Base-by-base conservation (phyloP, 2,329 filamentous ascomycete genomes). In the Botrytis porri region DNA sequence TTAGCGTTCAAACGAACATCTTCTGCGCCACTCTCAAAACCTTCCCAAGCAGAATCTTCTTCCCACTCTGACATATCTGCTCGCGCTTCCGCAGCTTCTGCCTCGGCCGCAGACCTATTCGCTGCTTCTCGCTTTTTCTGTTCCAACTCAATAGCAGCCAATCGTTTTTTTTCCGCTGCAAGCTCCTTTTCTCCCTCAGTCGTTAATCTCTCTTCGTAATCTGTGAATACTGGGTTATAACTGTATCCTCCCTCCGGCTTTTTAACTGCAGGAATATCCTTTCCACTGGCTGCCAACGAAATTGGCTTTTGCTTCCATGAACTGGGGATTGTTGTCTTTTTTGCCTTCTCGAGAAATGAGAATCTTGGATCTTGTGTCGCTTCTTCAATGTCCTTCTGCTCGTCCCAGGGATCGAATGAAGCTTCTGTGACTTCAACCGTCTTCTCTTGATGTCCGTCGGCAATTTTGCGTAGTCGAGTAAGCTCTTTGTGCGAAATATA, bases 1-100 rank as follows among this genome's bases (percentile, higher is more conserved):
- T 97, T 97, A 75, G 88, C 88, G 79, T 88, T 90, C 70, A 90
- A 75, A 43, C 79, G 83, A 80, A 88, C 84, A 75, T 93, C 91
- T 77, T 94, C 91, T 16, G 87, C 88, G 72, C 93, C 94, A 80
- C 93, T 97, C 84, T 97, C 91, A 76, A 94, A 89, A 0, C 93
- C 93, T 82, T 95, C 95, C 94, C 94, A 98, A 22, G 93, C 94
- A 64, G 93, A 96, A 80, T 97, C 95, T 78, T 95, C 93, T 74
- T 97, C 94, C 85, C 89, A 95, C 81, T 89, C 89, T 0, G 88
- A 90, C 73, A 92, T 79, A 67, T 90, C 87, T 4, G 87, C 88
- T 65, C 87, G 88, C 75, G 88, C 87, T 79, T 93, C 90, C 0
- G 90, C 91, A 25, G 93, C 92, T 67, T 94, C 92, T 3, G 92